A percentile compares a stretch with the other conserved stretches of the same genome.
Evolutionary conservation across 768 basidiomycete species (phyloP).

Genomic region (Suillus tomentosus): DNA sequence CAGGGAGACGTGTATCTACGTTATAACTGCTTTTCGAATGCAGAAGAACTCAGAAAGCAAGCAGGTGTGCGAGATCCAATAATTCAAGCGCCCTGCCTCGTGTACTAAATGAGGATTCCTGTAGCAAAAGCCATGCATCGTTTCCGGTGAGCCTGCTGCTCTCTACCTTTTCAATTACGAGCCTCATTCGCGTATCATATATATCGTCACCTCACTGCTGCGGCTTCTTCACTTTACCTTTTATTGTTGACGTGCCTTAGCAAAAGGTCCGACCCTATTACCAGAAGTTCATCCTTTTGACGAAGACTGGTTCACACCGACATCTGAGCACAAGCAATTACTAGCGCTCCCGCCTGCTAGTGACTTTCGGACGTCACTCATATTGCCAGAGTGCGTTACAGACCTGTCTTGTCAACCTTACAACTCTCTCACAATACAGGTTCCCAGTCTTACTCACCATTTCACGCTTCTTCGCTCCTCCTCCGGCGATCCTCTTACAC

Average conservation of each 20-base stretch:
- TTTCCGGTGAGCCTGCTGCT: slow-evolving; percentile 66
- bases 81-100: slow-evolving; percentile 43
- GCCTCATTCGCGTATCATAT: slow-evolving; percentile 23
- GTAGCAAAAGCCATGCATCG: slow-evolving; percentile 59
- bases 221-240: slow-evolving; percentile 26
- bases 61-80: slow-evolving; percentile 26
- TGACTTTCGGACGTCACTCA: slow-evolving; percentile 86
- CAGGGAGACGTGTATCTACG: slow-evolving; percentile 90
- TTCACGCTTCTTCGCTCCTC: slow-evolving; percentile 78
- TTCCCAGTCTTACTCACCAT: slow-evolving; percentile 71
- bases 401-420: slow-evolving; percentile 14
- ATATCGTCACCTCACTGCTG: slow-evolving; percentile 24
- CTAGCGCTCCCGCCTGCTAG: slow-evolving; percentile 65
- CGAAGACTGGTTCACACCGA: slow-evolving; percentile 31
- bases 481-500: slow-evolving; percentile 62
- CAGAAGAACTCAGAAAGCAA: slow-evolving; percentile 90
- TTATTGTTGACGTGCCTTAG: slow-evolving; percentile 39
- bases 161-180: slow-evolving; percentile 29
- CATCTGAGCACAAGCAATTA: slow-evolving; percentile 41
- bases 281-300: slow-evolving; percentile 50
- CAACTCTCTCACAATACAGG: slow-evolving; percentile 20
- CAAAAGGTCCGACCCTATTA: slow-evolving; percentile 68
- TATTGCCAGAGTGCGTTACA: slow-evolving; percentile 76
- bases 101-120: slow-evolving; percentile 64
- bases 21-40: slow-evolving; percentile 86